Evolutionary conservation across 2,329 filamentous ascomycete genomes (phyloP).

Genomic region (Colletotrichum sp.): DNA sequence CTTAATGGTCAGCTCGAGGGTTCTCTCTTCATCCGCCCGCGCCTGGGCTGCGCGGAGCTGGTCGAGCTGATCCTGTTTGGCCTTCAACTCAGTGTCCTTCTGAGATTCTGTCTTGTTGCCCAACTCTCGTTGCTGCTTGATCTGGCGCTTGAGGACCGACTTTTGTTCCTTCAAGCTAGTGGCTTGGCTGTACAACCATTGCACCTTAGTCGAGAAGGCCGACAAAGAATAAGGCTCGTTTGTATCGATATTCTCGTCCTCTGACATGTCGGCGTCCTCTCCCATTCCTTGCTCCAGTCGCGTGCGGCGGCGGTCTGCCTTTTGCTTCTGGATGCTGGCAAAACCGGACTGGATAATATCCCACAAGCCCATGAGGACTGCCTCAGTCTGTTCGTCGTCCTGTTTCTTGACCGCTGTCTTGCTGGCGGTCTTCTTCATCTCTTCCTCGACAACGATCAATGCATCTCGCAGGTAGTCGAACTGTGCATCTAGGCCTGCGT

Average conservation of each 20-base stretch:
- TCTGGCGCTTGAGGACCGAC: constrained; percentile 85
- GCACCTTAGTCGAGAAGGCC: constrained; percentile 79
- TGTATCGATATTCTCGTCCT: constrained; percentile 62
- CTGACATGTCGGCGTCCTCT: constrained; percentile 65
- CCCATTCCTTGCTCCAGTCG: constrained; percentile 61
- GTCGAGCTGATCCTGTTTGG: constrained; percentile 62
- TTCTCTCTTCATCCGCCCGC: constrained; percentile 50
- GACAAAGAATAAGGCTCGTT: constrained; percentile 72
- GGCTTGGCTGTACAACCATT: constrained; percentile 79
- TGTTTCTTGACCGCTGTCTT: constrained; percentile 36
- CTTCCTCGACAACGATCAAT: constrained; percentile 53
- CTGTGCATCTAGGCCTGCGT: constrained; percentile 68
- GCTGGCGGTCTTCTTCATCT: constrained; percentile 40
- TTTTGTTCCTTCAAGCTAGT: constrained; percentile 86
- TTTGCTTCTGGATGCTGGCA: constrained; percentile 58
- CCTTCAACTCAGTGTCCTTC: constrained; percentile 67
- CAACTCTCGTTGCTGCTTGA: constrained; percentile 92
- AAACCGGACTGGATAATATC: constrained; percentile 61
- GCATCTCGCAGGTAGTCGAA: constrained; percentile 70
- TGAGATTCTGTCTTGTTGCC: constrained; percentile 84
- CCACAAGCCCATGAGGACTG: constrained; percentile 60
- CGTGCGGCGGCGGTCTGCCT: constrained; percentile 56
- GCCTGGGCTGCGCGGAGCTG: constrained; percentile 28
- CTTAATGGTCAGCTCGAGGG: constrained; percentile 64
- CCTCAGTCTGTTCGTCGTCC: constrained; percentile 60